Conservation (phyloP, 148 eudicot genomes). For the Rhododendron molle region DNA sequence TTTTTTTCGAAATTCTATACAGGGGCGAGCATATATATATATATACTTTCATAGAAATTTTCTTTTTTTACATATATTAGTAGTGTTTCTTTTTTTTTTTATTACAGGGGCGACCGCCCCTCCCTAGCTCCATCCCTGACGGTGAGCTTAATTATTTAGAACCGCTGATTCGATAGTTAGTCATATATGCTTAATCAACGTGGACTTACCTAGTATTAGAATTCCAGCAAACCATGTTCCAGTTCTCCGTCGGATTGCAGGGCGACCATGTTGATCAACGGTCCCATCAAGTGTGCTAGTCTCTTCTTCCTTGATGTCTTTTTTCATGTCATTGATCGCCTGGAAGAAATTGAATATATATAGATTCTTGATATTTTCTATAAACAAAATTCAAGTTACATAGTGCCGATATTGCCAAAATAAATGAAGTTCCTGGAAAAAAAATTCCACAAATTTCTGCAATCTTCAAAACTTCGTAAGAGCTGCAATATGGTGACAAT, state of each 20-base stretch:
- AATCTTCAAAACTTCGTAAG: not conserved
- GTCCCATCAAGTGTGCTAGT: slow-evolving; percentile 58
- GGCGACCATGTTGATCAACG: slow-evolving; percentile 51
- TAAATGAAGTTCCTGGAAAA: not conserved
- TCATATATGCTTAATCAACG: not conserved
- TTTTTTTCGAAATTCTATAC: no score
- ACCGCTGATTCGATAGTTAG: not conserved
- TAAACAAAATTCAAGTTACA: not conserved
- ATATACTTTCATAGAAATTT: no score
- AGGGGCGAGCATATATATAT: no score
- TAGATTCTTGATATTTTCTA: not conserved
- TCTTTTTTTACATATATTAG: no score
- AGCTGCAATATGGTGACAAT: not conserved
- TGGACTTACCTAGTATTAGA: slow-evolving; percentile 44
- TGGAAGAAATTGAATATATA: slow-evolving; percentile 11
- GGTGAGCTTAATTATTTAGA: not conserved
- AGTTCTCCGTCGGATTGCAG: slow-evolving; percentile 44
- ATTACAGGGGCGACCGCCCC: no score
- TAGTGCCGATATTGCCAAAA: not conserved
- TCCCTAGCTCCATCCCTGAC: no score
- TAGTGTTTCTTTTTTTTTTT: no score
- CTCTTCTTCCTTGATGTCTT: slow-evolving; percentile 26
- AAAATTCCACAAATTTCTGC: not conserved
- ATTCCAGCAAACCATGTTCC: slow-evolving; percentile 62
- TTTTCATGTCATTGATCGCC: slow-evolving; percentile 12